Evolutionary conservation across 805 yeast genomes (phyloP), one percentile per base, ranked within the genome.

Genomic region (Monosporozyma unispora): DNA sequence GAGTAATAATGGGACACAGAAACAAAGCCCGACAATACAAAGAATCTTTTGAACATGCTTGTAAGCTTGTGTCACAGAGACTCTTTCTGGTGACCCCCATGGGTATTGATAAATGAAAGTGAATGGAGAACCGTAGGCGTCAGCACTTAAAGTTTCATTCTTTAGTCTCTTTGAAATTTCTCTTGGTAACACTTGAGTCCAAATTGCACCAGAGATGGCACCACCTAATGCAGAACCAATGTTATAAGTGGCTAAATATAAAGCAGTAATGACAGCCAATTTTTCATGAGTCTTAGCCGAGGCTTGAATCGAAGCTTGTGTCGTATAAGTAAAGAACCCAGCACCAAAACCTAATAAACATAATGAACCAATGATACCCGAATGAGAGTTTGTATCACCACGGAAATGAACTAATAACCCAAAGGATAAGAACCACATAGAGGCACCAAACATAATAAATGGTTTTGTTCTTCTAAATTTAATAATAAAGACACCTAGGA

Each of bases 281-380:
- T 77, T 74, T 59, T 79, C 82, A 65, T 84, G 90, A 25, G 54
- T 46, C 53, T 70, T 74, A 50, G 77, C 70, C 0, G 72, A 63
- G 81, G 86, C 71, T 59, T 80, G 82, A 51, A 81, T 75, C 25
- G 84, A 75, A 3, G 79, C 81, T 59, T 79, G 84, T 9, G 80
- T 71, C 3, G 84, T 74, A 57, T 80, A 81, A 14, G 87, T 79
- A 70, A 82, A 80, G 63, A 83, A 77, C 18, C 87, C 87, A 41
- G 86, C 85, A 57, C 87, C 89, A 50, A 84, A 74, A 56, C 90
- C 90, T 54, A 81, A 64, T 16, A 84, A 59, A 60, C 82, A 76
- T 54, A 79, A 71, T 5, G 82, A 77, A n/a, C 83, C 89, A 61
- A 84, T 78, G 50, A 83, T 71, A 55, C 88, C 89, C 19, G 80